Evolutionary conservation across 495 filamentous ascomycete genomes (phyloP), one percentile per base, ranked within the genome.

Genomic region (Lepraria neglecta): DNA sequence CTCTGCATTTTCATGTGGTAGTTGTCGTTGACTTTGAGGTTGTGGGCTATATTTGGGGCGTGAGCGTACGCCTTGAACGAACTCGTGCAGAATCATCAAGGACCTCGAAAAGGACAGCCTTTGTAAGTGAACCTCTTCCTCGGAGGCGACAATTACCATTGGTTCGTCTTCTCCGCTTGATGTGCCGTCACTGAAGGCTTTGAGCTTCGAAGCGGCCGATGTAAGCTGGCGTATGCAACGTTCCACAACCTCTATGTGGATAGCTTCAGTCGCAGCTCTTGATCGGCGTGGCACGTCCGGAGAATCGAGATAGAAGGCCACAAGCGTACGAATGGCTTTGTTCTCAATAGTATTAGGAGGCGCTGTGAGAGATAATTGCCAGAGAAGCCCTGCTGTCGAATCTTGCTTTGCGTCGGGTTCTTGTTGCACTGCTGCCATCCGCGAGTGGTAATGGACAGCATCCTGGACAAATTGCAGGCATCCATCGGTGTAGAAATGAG

Each of bases 171-270:
- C 77, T 28, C 71, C 73, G 56, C 71, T 76, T 14, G 73, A 62
- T n/a, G 64, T 67, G 5, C 70, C 73, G 57, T 78, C 73, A 50
- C 57, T 68, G 53, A 76, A 76, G 5, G 69, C 58, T 61, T 81
- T 87, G 64, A 92, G 63, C 48, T 75, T 81, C 17, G 76, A 71
- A 12, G 88, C 88, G n/a, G 88, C 84, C 2, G 77, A 75, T 42
- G 83, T 86, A 10, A 96, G 77, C 68, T 94, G 88, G 17, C 79
- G 73, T 12, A 95, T 79, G 66, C 91, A 96, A 52, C 89, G 84
- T 64, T 87, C 78, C 19, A 90, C 89, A 14, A 96, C 77, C 11
- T 80, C 78, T 59, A 92, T 77, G 71, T 96, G 91, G n/a, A 92
- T 87, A 19, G 79, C 77, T 63, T 88, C 82, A 24, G 81, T 74